Evolutionary conservation across 139 green algal genomes (phyloP), one percentile per base, ranked within the genome.

Genomic region (Coelastrella sp.): DNA sequence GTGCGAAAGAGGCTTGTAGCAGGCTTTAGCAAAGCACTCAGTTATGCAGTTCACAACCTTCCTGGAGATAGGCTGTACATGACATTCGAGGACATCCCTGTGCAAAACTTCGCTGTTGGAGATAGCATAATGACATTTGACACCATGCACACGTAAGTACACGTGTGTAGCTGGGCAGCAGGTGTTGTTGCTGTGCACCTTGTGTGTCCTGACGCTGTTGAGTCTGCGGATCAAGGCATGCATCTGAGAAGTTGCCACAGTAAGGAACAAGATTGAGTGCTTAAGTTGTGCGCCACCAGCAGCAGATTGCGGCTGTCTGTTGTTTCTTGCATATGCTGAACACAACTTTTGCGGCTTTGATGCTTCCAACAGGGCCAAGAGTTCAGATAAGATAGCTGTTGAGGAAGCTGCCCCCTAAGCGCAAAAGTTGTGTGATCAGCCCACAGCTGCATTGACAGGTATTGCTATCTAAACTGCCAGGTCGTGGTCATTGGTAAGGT

Each of bases 31-130:
- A 15, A 27, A 30, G 71, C 71, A 43, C n/a, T 79, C 27, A 19
- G 19, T 9, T 5, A 64, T 9, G 71, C 71, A 69, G 62, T 69
- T 9, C 15, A 30, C 62, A 38, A 19, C 27, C 62, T 69, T 5
- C n/a, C 62, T 21, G 8, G 27, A 41, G 62, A 69, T 27, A 43
- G 78, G 27, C 37, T 84, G 5, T 82, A 82, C 74, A 82, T 82
- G 48, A 82, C 79, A 84, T 92, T 84, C 75, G 89, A 25, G 41
- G 78, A 84, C 13, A 64, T 73, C 2, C 78, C 78, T 13, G 78
- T 84, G 41, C 78, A 84, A 15, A 84, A 84, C 60, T 63, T 84
- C 45, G 78, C 78, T 27, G 78, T 84, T 34, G 78, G 78, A 13
- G 40, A 62, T 32, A 50, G 27, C 38, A 84, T 84, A 25, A 84